Evolutionary conservation across 2,329 filamentous ascomycete genomes (phyloP), one percentile per base, ranked within the genome.

Genomic region (Myriosclerotinia curreyana): DNA sequence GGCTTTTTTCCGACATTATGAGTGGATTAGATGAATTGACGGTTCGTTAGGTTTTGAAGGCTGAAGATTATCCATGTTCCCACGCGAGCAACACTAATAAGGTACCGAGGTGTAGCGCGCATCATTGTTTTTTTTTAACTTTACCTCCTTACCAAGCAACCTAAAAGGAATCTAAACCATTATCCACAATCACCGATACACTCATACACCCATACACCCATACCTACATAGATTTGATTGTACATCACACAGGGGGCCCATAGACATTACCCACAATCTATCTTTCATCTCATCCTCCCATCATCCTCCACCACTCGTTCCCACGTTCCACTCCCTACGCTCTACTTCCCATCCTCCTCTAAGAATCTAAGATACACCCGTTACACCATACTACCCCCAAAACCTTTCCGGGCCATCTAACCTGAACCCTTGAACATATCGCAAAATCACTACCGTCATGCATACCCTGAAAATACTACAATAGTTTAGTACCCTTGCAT

Each of bases 401-500:
- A 51, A 34, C 54, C 31, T 5, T 25, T 42, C 48, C 42, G 20
- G 44, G 17, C 62, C 44, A 42, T 52, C 22, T 40, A 14, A 51
- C 34, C 60, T 62, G 52, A 51, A 55, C 58, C 28, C 46, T 46
- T 36, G 59, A 65, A 66, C 42, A 48, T 25, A 36, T 48, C n/a
- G 55, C 55, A 58, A 58, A 22, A 48, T 66, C 65, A 65, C 66
- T 53, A 64, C 56, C 64, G 67, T 69, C 69, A 68, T 71, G 59
- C 66, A 64, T 50, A 46, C 44, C 53, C 53, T 38, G 51, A 58
- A 65, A n/a, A 53, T 38, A 38, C 25, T 31, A 46, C 48, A 44
- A 64, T 65, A 36, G 31, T 34, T 60, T 28, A 28, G 46, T 51
- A 40, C 46, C 60, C 55, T 58, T 36, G 14, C 42, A 58, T 48